These are phyloP conservation scores for Astrephomene gubernaculifera DNA, from an alignment of 139 green algal species.

Conservation along the genomic window DNA sequence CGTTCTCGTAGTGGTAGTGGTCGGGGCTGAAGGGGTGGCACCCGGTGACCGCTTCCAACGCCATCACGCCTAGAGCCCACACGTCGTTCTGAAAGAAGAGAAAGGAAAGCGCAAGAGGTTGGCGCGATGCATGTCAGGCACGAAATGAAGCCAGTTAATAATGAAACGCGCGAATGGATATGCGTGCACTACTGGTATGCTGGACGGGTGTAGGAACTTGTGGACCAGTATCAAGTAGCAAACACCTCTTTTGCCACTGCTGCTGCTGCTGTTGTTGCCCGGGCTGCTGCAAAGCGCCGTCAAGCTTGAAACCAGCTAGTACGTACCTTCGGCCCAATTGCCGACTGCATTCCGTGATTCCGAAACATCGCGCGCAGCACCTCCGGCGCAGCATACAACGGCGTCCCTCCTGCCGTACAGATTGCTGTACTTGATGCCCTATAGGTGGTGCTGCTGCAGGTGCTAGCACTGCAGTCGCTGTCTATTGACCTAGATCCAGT, in stretches of 20 bases:
- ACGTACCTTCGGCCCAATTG: constrained; percentile 42
- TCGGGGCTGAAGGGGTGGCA: constrained; percentile 61
- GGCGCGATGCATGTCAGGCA: too few species aligned
- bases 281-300: too few species aligned
- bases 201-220: too few species aligned
- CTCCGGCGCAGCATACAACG: constrained; percentile 67
- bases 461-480: constrained; percentile 45
- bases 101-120: too few species aligned
- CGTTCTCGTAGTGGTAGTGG: constrained; percentile 41
- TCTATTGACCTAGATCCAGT: neutral
- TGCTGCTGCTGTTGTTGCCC: too few species aligned
- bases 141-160: too few species aligned
- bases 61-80: constrained; percentile 64
- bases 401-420: constrained; percentile 55
- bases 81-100: constrained; percentile 77
- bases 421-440: neutral
- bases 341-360: constrained; percentile 35
- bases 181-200: too few species aligned
- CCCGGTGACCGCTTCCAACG: constrained; percentile 57
- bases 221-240: too few species aligned
- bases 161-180: too few species aligned
- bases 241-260: too few species aligned
- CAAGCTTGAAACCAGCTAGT: neutral
- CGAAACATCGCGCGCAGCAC: constrained; percentile 61
- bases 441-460: constrained; percentile 1